Percentiles rank a stretch among this genome's conserved stretches.
Evolutionary conservation across 176 grass and related monocot species (phyloP).

Genomic region (Aegilops tauschii): DNA sequence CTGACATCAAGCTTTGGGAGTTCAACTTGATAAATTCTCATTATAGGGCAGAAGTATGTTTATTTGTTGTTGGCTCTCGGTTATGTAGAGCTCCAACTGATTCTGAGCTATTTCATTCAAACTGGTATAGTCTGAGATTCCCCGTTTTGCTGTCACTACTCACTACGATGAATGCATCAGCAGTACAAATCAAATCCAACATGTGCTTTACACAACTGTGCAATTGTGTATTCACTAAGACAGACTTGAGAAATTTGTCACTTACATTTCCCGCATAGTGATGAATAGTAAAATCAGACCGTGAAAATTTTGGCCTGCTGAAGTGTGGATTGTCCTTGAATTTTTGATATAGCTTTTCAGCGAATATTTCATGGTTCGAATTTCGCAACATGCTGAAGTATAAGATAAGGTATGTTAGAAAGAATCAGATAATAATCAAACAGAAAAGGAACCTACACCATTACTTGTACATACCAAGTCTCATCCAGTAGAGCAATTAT

Average conservation of each 20-base stretch:
- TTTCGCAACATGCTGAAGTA: conserved; percentile 92
- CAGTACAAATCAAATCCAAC: background rate
- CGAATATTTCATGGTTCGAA: conserved; percentile 92
- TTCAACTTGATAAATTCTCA: conserved; percentile 16
- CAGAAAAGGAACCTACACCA: conserved; percentile 15
- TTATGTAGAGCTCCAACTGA: background rate
- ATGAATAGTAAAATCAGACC: conserved; percentile 89
- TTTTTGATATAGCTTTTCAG: conserved; percentile 93
- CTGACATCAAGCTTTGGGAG: conserved; percentile 13
- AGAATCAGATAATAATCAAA: conserved; percentile 9
- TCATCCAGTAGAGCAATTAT: conserved; percentile 96
- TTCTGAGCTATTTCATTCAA: background rate
- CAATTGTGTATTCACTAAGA: conserved; percentile 11
- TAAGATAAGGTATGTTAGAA: conserved; percentile 36
- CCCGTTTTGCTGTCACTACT: background rate
- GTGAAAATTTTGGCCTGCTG: conserved; percentile 91
- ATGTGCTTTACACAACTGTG: conserved; percentile 15
- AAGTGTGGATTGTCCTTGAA: conserved; percentile 78
- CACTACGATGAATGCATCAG: conserved; percentile 13
- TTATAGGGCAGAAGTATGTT: background rate
- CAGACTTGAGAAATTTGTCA: conserved; percentile 26
- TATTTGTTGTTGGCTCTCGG: conserved; percentile 9
- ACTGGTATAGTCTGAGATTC: background rate
- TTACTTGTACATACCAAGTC: conserved; percentile 67
- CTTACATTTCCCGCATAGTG: conserved; percentile 98